Base-by-base conservation (phyloP, 495 filamentous ascomycete species). In the Geopyxis carbonaria region DNA sequence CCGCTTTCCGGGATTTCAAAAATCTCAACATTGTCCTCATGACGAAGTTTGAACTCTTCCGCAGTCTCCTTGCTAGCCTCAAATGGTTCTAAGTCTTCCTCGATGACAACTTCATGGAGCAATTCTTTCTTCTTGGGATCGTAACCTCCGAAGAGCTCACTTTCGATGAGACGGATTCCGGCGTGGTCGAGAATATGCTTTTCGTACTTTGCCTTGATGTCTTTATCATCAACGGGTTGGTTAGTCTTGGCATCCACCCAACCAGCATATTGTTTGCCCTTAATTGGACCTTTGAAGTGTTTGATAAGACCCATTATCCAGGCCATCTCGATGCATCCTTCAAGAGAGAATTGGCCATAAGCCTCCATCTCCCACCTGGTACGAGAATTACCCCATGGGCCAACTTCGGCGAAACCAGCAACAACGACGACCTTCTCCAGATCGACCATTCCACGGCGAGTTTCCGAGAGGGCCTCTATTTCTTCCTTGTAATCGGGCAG, bases 251-350 rank as follows among this genome's bases (percentile, higher is more conserved):
- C 70, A 53, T 99, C 89, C 39, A 95, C 85, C 89, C 89, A 99
- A 40, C 89, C 89, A 34, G 89, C 81, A 61, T 99, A 95, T 29
- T 77, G 74, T 64, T 93, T 78, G 56, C 91, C 89, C 63, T 95
- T 95, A 57, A 99, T 75, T 5, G 84, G 81, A n/a, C 89, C 91
- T 47, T 95, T 94, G 64, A 93, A 82, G 57, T 99, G 91, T 64
- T 80, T 92, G 61, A 99, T 95, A 42, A 95, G 76, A 41, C 91
- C 91, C 89, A 95, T 99, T 56, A 99, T 81, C 89, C 89, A 99
- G 22, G 89, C 84, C 89, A 99, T 95, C 61, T 99, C 89, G 42
- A 99, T 78, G 55, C 89, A 95, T 13, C 89, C 89, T 60, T 95
- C 89, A 13, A 95, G 74, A 13, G 91, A 95, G 65, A 99, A 99